These are phyloP conservation scores for Hsuehochloa calcarea DNA, from an alignment of 176 grass and related monocot species.

Conservation along the genomic window DNA sequence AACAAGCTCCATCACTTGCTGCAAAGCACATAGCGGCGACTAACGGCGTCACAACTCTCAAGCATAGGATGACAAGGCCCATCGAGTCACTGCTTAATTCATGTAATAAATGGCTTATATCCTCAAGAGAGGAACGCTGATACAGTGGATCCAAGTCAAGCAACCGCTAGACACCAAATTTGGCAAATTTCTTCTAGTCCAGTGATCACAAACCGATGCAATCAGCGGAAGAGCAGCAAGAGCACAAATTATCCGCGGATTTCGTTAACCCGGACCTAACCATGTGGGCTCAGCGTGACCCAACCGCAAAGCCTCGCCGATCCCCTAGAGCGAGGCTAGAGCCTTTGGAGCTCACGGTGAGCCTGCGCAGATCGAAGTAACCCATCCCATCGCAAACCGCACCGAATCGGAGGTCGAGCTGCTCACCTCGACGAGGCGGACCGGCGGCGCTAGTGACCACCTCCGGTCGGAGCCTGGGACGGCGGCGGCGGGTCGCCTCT, in stretches of 20 bases:
- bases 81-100: background rate
- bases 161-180: background rate
- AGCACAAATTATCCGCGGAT: background rate
- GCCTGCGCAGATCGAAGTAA: background rate
- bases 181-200: background rate
- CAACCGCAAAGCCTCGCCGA: background rate
- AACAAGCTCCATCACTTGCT: background rate
- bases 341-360: background rate
- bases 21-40: background rate
- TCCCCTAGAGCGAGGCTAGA: background rate
- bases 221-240: background rate
- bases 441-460: background rate
- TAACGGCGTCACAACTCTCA: background rate
- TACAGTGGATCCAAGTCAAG: background rate
- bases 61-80: background rate
- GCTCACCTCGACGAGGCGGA: slow-evolving; percentile 28
- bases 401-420: background rate
- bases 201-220: background rate
- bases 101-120: background rate
- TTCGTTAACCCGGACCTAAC: background rate
- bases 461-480: background rate
- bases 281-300: too few species aligned
- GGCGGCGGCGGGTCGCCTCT: slow-evolving; percentile 9
- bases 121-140: background rate
- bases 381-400: background rate